These are phyloP conservation scores for Neofusicoccum laricinum DNA, from an alignment of 2,329 filamentous ascomycete species.

Conservation along the genomic window DNA sequence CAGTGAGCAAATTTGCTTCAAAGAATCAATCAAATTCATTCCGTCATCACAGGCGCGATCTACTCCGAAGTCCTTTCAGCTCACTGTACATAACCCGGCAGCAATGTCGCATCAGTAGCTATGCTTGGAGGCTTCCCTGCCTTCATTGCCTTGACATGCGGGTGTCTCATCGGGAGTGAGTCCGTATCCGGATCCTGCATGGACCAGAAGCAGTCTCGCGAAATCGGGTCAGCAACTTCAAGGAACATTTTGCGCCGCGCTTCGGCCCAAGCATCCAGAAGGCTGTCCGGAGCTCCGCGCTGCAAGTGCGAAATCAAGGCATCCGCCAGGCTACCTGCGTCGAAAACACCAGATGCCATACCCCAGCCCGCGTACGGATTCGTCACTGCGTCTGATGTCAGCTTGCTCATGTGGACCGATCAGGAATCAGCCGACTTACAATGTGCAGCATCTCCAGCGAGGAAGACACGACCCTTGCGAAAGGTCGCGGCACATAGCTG, in stretches of 20 bases:
- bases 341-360: constrained; percentile 34
- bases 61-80: not conserved
- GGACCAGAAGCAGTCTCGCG: constrained; percentile 11
- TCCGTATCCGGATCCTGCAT: constrained; percentile 27
- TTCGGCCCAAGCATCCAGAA: constrained; percentile 35
- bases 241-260: constrained; percentile 35
- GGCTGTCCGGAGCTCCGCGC: constrained; percentile 21
- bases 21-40: no score
- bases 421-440: constrained; percentile 19
- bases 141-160: constrained; percentile 24
- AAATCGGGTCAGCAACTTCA: constrained; percentile 30
- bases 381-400: constrained; percentile 25
- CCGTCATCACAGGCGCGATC: no score
- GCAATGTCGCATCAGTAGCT: constrained; percentile 25
- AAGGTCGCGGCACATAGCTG: constrained; percentile 35
- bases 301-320: constrained; percentile 28
- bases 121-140: constrained; percentile 30
- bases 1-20: no score
- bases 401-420: not conserved
- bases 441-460: constrained; percentile 42
- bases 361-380: constrained; percentile 38
- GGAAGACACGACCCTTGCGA: constrained; percentile 30
- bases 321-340: constrained; percentile 29
- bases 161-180: constrained; percentile 25
- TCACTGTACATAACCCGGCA: constrained; percentile 24